These are phyloP conservation scores for Parastagonospora avenae DNA, from an alignment of 2,329 filamentous ascomycete species.

Conservation along the genomic window DNA sequence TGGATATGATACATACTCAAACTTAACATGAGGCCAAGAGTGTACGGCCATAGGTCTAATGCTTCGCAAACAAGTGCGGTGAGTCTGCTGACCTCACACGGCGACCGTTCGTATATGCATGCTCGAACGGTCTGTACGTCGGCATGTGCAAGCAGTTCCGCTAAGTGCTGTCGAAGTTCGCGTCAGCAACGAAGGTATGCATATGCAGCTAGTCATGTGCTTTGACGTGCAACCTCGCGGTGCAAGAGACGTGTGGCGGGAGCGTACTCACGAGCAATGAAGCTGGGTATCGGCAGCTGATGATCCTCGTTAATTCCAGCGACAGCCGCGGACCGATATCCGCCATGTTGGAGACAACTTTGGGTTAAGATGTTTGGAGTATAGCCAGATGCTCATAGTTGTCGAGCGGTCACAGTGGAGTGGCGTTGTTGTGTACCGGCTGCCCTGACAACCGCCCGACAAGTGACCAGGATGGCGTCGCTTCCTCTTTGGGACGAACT, in stretches of 20 bases:
- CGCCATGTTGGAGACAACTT: conserved; percentile 18
- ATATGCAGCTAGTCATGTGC: conserved; percentile 30
- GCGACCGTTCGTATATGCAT: conserved; percentile 54
- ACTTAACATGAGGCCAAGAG: conserved; percentile 55
- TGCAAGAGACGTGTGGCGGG: conserved; percentile 12
- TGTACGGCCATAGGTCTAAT: conserved; percentile 57
- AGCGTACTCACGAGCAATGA: conserved; percentile 53
- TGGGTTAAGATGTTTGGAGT: conserved; percentile 7
- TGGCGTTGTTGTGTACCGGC: conserved; percentile 20
- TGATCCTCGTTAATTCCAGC: conserved; percentile 53
- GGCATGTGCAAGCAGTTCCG: conserved; percentile 40
- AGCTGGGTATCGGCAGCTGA: conserved; percentile 57
- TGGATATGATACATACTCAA: conserved; percentile 49
- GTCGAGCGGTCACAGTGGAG: conserved; percentile 12
- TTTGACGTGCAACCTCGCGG: conserved; percentile 13
- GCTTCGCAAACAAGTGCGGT: conserved; percentile 52
- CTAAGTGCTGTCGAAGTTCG: conserved; percentile 38
- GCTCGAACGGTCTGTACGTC: conserved; percentile 45
- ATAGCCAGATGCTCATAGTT: conserved; percentile 4
- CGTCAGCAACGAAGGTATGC: conserved; percentile 30
- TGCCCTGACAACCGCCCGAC: conserved; percentile 21
- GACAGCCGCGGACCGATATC: conserved; percentile 33
- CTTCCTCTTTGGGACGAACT: conserved; percentile 15
- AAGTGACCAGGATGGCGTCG: conserved; percentile 8
- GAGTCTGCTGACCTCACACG: conserved; percentile 56